A percentile compares a stretch with the other conserved stretches of the same genome.
phyloP scores from a whole-genome alignment of 805 yeast species.

The Priceomyces castillae region DNA sequence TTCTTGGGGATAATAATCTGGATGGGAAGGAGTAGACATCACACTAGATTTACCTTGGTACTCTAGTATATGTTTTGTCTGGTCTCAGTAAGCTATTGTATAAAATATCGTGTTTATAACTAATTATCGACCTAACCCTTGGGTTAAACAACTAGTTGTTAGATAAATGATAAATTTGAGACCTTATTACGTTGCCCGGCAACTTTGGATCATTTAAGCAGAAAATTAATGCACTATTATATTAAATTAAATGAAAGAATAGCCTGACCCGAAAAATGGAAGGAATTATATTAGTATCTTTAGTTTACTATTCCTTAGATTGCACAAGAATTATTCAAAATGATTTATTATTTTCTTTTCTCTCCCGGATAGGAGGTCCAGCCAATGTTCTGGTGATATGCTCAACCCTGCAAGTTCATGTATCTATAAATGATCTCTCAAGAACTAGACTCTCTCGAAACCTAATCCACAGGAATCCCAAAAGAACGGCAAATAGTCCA shows the following conservation, averaged over 20 bases:
- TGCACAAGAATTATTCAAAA: not conserved
- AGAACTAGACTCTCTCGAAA: not conserved
- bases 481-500: too few species aligned
- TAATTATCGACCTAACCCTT: not conserved
- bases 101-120: not conserved
- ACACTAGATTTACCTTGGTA: not conserved
- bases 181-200: not conserved
- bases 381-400: slow-evolving; percentile 1
- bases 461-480: not conserved
- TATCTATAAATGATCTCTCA: not conserved
- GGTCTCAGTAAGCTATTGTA: not conserved
- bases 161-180: not conserved
- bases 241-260: not conserved
- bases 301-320: not conserved
- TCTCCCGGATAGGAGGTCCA: not conserved
- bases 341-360: not conserved
- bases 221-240: not conserved
- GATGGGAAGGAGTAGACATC: slow-evolving; percentile 12
- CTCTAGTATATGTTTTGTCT: not conserved
- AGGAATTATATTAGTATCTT: not conserved
- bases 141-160: not conserved
- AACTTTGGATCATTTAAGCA: not conserved
- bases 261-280: not conserved
- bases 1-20: slow-evolving; percentile 8
- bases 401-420: not conserved